Evolutionary conservation across 345 rosid species (phyloP), one percentile per base, ranked within the genome.

Genomic region (Salix viminalis): DNA sequence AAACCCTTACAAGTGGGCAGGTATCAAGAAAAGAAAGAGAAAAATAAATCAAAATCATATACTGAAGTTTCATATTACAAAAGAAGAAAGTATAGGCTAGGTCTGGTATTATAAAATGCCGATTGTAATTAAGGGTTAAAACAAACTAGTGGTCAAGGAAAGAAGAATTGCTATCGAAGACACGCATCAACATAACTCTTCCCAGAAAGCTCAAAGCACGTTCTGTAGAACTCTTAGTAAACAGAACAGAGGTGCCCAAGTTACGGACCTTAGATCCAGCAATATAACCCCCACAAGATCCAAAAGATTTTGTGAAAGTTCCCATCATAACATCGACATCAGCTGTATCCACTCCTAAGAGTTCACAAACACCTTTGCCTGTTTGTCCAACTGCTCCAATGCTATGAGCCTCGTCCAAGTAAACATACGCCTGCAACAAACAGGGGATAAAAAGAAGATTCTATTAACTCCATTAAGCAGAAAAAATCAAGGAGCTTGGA

Each of bases 241-340:
- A 62, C 13, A 5, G 32, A 44, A 21, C 19, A 50, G 28, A 64
- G 37, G 23, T 50, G 76, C 44, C 24, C 26, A 60, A 21, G 58
- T 24, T 65, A 71, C 82, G 72, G 72, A 96, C 99, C 98, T 93
- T 90, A 58, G 97, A 96, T 76, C 95, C 98, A 60, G 97, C 96
- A 89, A 93, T 91, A 77, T 93, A 96, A 69, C 99, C 99, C 75
- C 99, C 99, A 81, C 91, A 93, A 54, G 99, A 96, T 41, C 97
- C 99, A 75, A 96, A 96, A n/a, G 99, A 93, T 83, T 96, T 96
- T 2, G 98, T 87, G 83, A 96, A 96, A 81, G 97, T 96, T 90
- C 99, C 98, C 99, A 96, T 96, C 99, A 96, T 96, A 73, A 96
- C 50, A 84, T 96, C 99, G 76, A 96, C 92, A 79, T 93, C 97